Conservation (phyloP, 2,329 filamentous ascomycete genomes). For the Arthrobotrys pseudoclavata region DNA sequence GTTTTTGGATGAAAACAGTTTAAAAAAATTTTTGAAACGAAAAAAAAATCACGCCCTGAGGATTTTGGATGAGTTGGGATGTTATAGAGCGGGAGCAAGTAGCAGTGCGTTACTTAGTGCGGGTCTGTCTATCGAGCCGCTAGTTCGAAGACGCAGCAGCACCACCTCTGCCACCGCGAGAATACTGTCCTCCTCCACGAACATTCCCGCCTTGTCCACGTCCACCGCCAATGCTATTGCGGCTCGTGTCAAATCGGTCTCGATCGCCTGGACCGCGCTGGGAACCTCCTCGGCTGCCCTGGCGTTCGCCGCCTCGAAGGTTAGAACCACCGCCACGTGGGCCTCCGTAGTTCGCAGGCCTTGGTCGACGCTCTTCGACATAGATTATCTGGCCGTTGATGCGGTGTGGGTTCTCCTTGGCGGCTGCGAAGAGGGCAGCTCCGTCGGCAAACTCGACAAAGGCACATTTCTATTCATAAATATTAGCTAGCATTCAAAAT, state of each 20-base stretch:
- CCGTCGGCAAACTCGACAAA: slow-evolving; percentile 92
- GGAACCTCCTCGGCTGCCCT: slow-evolving; percentile 50
- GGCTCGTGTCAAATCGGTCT: slow-evolving; percentile 40
- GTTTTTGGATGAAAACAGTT: slow-evolving; percentile 12
- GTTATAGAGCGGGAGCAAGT: neutral
- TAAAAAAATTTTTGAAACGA: slow-evolving; percentile 2
- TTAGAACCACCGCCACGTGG: slow-evolving; percentile 57
- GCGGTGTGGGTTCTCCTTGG: slow-evolving; percentile 85
- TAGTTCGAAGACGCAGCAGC: slow-evolving; percentile 51
- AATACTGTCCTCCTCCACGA: slow-evolving; percentile 48
- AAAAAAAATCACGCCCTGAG: slow-evolving; percentile 10
- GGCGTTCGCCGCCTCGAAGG: slow-evolving; percentile 52
- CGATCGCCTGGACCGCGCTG: slow-evolving; percentile 60
- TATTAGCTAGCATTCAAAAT: slow-evolving; percentile 16
- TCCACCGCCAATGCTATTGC: slow-evolving; percentile 52
- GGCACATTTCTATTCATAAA: slow-evolving; percentile 81
- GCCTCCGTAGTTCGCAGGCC: slow-evolving; percentile 40
- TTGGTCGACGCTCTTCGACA: slow-evolving; percentile 85
- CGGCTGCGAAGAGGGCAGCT: slow-evolving; percentile 85
- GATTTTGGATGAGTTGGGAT: neutral
- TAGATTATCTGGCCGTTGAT: slow-evolving; percentile 85
- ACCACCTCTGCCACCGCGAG: slow-evolving; percentile 43
- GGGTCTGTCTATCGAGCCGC: slow-evolving; percentile 30
- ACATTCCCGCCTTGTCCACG: slow-evolving; percentile 59
- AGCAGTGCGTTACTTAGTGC: neutral